Conservation (phyloP, 2,329 filamentous ascomycete species). For the Cordyceps cateniannulata region DNA sequence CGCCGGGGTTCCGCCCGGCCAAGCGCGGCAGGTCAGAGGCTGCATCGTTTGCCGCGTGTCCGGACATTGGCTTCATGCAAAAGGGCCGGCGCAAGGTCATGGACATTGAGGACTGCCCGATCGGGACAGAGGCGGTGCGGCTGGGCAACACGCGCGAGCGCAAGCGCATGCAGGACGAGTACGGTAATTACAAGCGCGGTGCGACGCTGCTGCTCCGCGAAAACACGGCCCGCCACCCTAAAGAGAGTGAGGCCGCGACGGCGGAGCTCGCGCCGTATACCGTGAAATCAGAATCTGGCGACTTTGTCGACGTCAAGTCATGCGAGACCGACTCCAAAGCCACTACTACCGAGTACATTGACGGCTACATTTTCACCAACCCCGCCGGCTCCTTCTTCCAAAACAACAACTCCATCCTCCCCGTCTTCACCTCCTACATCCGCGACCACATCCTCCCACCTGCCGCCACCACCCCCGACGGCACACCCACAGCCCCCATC, state of each 20-base stretch:
- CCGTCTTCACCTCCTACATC: conserved; percentile 79
- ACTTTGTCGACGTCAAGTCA: conserved; percentile 70
- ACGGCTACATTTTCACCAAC: conserved; percentile 78
- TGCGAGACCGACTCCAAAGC: conserved; percentile 84
- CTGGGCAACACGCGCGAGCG: conserved; percentile 74
- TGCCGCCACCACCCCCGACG: conserved; percentile 32
- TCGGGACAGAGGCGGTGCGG: conserved; percentile 80
- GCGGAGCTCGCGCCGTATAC: conserved; percentile 24
- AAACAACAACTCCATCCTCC: conserved; percentile 98
- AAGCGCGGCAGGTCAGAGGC: conserved; percentile 33
- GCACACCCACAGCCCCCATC: conserved; percentile 41
- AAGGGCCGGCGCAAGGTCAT: conserved; percentile 76
- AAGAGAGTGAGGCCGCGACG: conserved; percentile 31
- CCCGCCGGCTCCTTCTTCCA: conserved; percentile 96
- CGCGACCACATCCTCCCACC: conserved; percentile 67
- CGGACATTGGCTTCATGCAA: conserved; percentile 82
- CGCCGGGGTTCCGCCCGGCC: conserved; percentile 44
- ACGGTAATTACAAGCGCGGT: conserved; percentile 67
- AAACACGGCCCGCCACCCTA: conserved; percentile 63
- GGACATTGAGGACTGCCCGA: conserved; percentile 96
- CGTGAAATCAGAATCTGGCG: conserved; percentile 43
- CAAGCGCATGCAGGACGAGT: conserved; percentile 64
- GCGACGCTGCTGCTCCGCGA: conserved; percentile 88
- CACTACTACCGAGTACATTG: conserved; percentile 81
- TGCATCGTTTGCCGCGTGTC: conserved; percentile 52